A percentile compares a stretch with the other conserved stretches of the same genome.
Evolutionary conservation across 805 yeast genomes (phyloP).

Genomic region (Candida corydali): DNA sequence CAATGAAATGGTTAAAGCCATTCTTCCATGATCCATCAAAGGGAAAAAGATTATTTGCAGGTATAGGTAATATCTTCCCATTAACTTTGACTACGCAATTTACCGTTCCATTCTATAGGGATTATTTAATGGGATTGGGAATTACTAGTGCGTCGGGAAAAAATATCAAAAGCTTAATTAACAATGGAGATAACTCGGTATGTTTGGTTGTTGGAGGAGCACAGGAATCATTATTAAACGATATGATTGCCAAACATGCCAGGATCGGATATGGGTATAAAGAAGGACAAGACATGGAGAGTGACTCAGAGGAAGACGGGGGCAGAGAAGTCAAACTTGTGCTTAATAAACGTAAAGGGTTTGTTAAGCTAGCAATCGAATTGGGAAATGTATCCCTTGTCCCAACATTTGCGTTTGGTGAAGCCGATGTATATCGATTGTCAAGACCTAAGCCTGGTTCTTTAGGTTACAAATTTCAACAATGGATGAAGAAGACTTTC

Average conservation of each 20-base stretch:
- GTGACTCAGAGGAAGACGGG: constrained; percentile 9
- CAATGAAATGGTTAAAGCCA: constrained; percentile 26
- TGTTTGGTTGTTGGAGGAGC: constrained; percentile 97
- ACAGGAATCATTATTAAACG: constrained; percentile 68
- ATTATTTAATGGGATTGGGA: constrained; percentile 77
- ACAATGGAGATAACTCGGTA: constrained; percentile 63
- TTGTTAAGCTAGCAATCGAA: constrained; percentile 79
- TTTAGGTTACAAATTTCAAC: constrained; percentile 55
- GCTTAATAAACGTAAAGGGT: constrained; percentile 77
- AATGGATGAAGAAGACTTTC: constrained; percentile 62
- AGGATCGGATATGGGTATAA: constrained; percentile 34
- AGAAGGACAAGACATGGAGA: constrained; percentile 9
- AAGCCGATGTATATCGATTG: constrained; percentile 55
- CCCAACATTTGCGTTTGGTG: constrained; percentile 91
- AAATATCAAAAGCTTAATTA: constrained; percentile 64
- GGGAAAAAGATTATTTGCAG: constrained; percentile 70
- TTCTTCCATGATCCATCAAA: constrained; percentile 63
- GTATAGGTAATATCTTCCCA: constrained; percentile 67
- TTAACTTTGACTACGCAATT: constrained; percentile 84
- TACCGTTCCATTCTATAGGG: constrained; percentile 78
- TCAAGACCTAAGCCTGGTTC: constrained; percentile 37
- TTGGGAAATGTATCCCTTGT: constrained; percentile 75
- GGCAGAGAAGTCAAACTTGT: constrained; percentile 56
- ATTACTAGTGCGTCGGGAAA: constrained; percentile 76
- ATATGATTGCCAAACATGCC: constrained; percentile 29